Evolutionary conservation across 2,329 filamentous ascomycete species (phyloP).

Genomic region (Beauveria caledonica): DNA sequence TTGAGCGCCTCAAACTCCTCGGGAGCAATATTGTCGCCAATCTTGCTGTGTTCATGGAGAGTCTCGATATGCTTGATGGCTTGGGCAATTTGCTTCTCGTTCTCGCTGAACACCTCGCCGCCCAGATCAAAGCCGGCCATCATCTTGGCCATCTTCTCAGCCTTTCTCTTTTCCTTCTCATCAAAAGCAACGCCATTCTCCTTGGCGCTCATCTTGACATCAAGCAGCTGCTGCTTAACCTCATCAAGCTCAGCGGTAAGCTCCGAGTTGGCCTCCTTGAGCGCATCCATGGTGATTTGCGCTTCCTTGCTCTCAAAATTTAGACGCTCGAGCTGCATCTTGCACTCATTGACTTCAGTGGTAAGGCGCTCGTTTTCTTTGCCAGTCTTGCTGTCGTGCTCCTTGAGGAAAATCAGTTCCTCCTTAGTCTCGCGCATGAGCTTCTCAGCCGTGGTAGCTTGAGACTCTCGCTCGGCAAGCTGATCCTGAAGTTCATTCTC

Average conservation of each 20-base stretch:
- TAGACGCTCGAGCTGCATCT: constrained; percentile 94
- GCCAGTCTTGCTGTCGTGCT: constrained; percentile 71
- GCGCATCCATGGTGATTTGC: constrained; percentile 91
- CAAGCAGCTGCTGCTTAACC: constrained; percentile 88
- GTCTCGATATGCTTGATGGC: constrained; percentile 77
- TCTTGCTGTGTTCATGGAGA: constrained; percentile 66
- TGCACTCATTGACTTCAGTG: constrained; percentile 81
- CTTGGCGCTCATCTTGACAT: constrained; percentile 94
- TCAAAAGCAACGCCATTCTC: constrained; percentile 84
- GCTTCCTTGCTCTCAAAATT: constrained; percentile 91
- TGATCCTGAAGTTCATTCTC: constrained; percentile 98
- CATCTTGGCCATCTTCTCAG: constrained; percentile 99
- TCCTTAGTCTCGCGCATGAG: constrained; percentile 75
- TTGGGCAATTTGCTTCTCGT: constrained; percentile 75
- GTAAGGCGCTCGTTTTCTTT: constrained; percentile 87
- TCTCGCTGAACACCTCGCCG: constrained; percentile 85
- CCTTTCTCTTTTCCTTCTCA: constrained; percentile 98
- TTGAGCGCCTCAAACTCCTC: constrained; percentile 74
- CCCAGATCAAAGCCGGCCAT: constrained; percentile 98
- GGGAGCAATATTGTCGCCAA: constrained; percentile 70
- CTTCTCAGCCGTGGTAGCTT: constrained; percentile 71
- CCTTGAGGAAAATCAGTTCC: constrained; percentile 76
- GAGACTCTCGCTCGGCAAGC: constrained; percentile 83
- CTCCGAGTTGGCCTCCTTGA: constrained; percentile 93
- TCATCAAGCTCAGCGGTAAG: constrained; percentile 88